These are phyloP conservation scores for Immersiporthe knoxdaviesiana DNA, from an alignment of 2,329 filamentous ascomycete species.

Conservation along the genomic window DNA sequence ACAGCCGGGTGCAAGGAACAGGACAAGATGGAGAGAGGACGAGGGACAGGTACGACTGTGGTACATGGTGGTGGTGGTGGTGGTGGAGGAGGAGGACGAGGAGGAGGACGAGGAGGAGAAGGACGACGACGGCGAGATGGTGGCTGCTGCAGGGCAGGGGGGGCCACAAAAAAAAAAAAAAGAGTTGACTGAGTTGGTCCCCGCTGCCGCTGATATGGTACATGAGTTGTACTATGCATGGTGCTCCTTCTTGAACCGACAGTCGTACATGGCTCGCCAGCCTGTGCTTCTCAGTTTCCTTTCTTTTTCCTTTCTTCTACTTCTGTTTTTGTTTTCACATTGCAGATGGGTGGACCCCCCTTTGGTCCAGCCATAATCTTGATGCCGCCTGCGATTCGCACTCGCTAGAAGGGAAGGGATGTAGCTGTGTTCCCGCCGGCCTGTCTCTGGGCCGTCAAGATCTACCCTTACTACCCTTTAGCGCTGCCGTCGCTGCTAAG, in stretches of 20 bases:
- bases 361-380: neutral
- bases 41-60: neutral
- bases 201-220: neutral
- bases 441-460: neutral
- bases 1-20: constrained; percentile 29
- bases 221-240: neutral
- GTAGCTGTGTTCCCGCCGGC: neutral
- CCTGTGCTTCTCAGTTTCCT: neutral
- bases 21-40: constrained; percentile 10
- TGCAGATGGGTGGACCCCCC: neutral
- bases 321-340: neutral
- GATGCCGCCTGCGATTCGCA: neutral
- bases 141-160: neutral
- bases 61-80: neutral
- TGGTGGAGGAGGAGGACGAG: neutral
- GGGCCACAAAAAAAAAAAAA: constrained; percentile 2
- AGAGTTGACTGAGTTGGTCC: neutral
- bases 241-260: neutral
- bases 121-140: neutral
- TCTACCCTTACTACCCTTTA: neutral
- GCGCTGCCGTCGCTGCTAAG: neutral
- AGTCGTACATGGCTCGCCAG: neutral
- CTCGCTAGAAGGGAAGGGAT: neutral
- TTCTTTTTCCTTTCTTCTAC: neutral
- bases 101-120: neutral